Evolutionary conservation across 2,329 filamentous ascomycete genomes (phyloP), one percentile per base, ranked within the genome.

Genomic region (Cladosporium sphaerospermum): DNA sequence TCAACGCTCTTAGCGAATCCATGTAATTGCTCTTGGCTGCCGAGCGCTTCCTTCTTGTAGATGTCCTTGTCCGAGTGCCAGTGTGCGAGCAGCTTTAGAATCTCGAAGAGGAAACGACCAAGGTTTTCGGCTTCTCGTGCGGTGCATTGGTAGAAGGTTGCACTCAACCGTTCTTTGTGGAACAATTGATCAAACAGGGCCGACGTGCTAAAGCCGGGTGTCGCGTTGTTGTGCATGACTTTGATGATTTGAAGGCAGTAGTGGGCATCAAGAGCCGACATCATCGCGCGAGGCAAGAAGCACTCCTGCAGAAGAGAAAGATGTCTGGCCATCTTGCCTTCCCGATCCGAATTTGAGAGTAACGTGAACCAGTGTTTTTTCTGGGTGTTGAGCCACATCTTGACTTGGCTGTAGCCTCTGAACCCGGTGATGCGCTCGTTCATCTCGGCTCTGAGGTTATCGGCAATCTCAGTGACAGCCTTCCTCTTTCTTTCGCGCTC

Each of bases 121-220:
- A 99, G 75, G 60, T 95, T 89, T 67, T 96, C 89, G 0, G 90
- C 89, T 70, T 99, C 95, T 52, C 89, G 85, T 19, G 92, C 85
- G 0, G 91, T 95, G 67, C 88, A 95, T 45, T 86, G 84, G 67
- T 95, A 96, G 53, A 99, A 89, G 47, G 96, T 79, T 8, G 85
- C 80, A 2, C 88, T 83, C 14, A 97, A 76, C 54, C 88, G 80
- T 64, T 95, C 89, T 54, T 90, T 82, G 62, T 84, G 84, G 72
- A 99, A 95, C 0, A 99, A 76, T 13, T 87, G 83, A 58, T 91
- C 87, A 61, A 95, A 85, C 2, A 99, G 74, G 31, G 87, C 85
- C 71, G 92, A 84, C 13, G 93, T 85, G 63, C 87, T 85, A 74
- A 99, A 97, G 57, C 89, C 88, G 0, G 89, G 85, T 0, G 89